phyloP scores from a whole-genome alignment of 768 basidiomycete genomes.

The Tubosaeta sp. region DNA sequence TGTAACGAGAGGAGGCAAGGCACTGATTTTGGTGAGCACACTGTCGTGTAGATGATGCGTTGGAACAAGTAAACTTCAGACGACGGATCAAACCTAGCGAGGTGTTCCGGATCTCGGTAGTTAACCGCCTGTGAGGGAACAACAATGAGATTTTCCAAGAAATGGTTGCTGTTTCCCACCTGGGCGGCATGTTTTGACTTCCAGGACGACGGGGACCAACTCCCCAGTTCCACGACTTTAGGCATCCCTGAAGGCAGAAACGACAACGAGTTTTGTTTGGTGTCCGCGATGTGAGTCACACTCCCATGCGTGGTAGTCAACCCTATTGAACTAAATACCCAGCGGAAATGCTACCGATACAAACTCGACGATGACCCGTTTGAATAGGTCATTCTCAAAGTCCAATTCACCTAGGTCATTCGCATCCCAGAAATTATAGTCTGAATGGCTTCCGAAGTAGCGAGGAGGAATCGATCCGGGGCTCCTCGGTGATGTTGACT shows the following conservation, averaged over 20 bases:
- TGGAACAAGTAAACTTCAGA: neutral
- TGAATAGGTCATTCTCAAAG: too few species aligned
- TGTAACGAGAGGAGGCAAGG: conserved; percentile 87
- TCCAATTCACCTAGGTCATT: too few species aligned
- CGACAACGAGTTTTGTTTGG: too few species aligned
- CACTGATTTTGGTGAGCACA: conserved; percentile 71
- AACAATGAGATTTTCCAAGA: neutral
- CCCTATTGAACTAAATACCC: too few species aligned
- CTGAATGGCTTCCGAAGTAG: too few species aligned
- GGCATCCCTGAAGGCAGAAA: conserved; percentile 6
- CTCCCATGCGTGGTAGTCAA: too few species aligned
- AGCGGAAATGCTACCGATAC: too few species aligned
- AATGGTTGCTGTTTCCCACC: conserved; percentile 35
- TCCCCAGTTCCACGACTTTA: neutral
- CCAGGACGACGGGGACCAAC: conserved; percentile 82
- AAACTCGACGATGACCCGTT: too few species aligned
- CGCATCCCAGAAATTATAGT: too few species aligned
- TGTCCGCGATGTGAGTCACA: neutral
- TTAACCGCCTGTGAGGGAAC: conserved; percentile 50
- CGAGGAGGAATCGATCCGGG: too few species aligned
- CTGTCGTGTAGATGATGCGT: conserved; percentile 34
- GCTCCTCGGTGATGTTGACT: too few species aligned
- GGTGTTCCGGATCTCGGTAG: conserved; percentile 62
- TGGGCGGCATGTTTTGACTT: conserved; percentile 71
- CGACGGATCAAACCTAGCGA: conserved; percentile 44